These are phyloP conservation scores for Globisporangium radiosum DNA, from an alignment of 352 stramenopile species.

Conservation along the genomic window DNA sequence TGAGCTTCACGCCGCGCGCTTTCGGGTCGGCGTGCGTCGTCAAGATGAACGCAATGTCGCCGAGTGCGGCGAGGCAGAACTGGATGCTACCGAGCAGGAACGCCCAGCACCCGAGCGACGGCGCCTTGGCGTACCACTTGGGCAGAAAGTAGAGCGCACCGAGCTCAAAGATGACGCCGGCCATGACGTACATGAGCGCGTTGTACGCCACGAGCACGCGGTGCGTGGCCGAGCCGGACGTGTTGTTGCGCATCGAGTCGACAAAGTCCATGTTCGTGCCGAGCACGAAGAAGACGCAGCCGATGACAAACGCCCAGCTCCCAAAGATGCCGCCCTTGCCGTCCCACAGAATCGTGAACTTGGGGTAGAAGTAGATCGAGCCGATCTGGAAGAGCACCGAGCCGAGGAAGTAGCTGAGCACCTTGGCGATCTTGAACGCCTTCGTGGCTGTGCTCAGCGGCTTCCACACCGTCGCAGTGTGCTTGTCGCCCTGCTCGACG, in stretches of 20 bases:
- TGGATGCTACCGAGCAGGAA: conserved; percentile 69
- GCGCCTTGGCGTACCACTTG: conserved; percentile 56
- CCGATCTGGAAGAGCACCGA: conserved; percentile 68
- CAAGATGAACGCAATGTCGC: conserved; percentile 59
- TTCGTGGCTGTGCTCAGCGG: conserved; percentile 30
- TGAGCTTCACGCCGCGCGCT: conserved; percentile 36
- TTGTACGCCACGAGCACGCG: conserved; percentile 60
- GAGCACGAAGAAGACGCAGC: conserved; percentile 60
- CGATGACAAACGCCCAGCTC: conserved; percentile 65
- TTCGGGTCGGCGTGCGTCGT: conserved; percentile 51
- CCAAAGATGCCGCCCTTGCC: conserved; percentile 55
- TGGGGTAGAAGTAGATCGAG: conserved; percentile 79
- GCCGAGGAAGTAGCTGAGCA: conserved; percentile 50
- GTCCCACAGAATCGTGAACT: conserved; percentile 55
- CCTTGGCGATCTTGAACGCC: conserved; percentile 41
- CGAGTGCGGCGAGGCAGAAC: conserved; percentile 51
- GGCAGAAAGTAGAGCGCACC: conserved; percentile 78
- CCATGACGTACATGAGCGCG: conserved; percentile 56
- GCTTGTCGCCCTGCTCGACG: conserved; percentile 14
- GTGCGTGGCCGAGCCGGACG: conserved; percentile 37
- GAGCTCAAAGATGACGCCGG: conserved; percentile 64
- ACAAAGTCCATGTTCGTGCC: conserved; percentile 73
- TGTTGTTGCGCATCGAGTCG: conserved; percentile 52
- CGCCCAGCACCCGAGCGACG: conserved; percentile 61
- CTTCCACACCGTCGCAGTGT: conserved; percentile 8